Evolutionary conservation across 2,329 filamentous ascomycete genomes (phyloP), one percentile per base, ranked within the genome.

Genomic region (Ploettnerulaceae sp.): DNA sequence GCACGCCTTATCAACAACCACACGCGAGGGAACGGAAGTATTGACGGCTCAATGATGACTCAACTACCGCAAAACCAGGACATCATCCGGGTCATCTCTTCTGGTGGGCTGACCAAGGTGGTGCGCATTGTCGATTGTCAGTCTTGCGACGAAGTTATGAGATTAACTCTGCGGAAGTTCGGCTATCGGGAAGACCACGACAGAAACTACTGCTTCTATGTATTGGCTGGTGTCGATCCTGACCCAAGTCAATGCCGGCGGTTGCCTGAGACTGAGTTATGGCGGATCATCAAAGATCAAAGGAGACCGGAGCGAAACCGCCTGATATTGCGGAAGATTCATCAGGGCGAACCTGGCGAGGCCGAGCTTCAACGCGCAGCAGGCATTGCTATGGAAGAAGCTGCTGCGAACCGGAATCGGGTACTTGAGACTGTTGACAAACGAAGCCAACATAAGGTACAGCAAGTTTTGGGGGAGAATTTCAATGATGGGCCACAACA

Each of bases 121-220:
- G 82, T 98, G 61, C 93, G 93, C 66, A 89, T 97, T 56, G 85
- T 89, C 54, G 86, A 87, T 55, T 96, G 90, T 74, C 89, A 83
- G 62, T 93, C 86, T 4, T 86, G 89, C 51, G 93, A 96, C 61
- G 89, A 97, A 57, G 87, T 97, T 42, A 91, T 96, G 73, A 77
- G 89, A 35, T 85, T 88, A 51, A 95, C 93, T 0, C 70, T 97
- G 34, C 81, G 85, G 57, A 97, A 97, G 66, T 87, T 95, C 54
- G 82, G 83, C 31, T 76, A 95, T 22, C 86, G 89, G 17, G 89
- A 95, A 62, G 87, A 91, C 53, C 89, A 96, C 61, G 86, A 93
- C 64, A 81, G 89, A 60, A 95, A 94, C 62, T 97, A 95, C 69
- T 96, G 90, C 71, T 97, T 98, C 70, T 97, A 93, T 73, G 84